Evolutionary conservation across 768 basidiomycete species (phyloP).

Genomic region (Tylopilus intermedius): DNA sequence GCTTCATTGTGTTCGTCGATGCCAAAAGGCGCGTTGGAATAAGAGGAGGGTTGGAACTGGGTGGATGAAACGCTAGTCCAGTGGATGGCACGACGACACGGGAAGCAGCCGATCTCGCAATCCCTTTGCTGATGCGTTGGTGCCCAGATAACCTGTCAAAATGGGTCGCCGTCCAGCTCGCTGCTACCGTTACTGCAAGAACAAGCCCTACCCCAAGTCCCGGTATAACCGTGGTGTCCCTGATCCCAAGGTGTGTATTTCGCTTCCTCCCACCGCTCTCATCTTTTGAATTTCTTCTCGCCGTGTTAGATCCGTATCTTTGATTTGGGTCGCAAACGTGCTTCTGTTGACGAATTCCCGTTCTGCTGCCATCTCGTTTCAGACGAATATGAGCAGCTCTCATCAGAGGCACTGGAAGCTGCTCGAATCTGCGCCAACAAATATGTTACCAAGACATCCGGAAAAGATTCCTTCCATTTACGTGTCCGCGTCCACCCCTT

Average conservation of each 20-base stretch:
- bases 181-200: conserved; percentile 99
- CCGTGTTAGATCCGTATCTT: conserved; percentile 85
- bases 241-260: conserved; percentile 69
- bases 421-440: conserved; percentile 99
- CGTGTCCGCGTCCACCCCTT: conserved; percentile 96
- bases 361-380: conserved; percentile 96
- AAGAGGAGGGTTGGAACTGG: neutral
- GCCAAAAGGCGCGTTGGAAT: neutral
- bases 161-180: conserved; percentile 99
- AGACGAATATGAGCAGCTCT: conserved; percentile 96
- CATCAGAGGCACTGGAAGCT: conserved; percentile 92
- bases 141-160: conserved; percentile 14
- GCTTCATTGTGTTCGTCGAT: neutral
- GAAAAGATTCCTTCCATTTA: conserved; percentile 99
- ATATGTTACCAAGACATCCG: conserved; percentile 95
- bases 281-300: neutral
- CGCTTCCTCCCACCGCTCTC: neutral
- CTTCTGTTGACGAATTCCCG: conserved; percentile 95
- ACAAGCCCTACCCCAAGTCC: conserved; percentile 96
- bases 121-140: conserved; percentile 4
- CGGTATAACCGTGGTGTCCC: conserved; percentile 99
- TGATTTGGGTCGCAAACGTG: conserved; percentile 93
- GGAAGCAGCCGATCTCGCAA: neutral
- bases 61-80: conserved; percentile 11
- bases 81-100: conserved; percentile 10